These are phyloP conservation scores for Clavariopsis aquatica DNA, from an alignment of 495 filamentous ascomycete genomes.

Conservation along the genomic window DNA sequence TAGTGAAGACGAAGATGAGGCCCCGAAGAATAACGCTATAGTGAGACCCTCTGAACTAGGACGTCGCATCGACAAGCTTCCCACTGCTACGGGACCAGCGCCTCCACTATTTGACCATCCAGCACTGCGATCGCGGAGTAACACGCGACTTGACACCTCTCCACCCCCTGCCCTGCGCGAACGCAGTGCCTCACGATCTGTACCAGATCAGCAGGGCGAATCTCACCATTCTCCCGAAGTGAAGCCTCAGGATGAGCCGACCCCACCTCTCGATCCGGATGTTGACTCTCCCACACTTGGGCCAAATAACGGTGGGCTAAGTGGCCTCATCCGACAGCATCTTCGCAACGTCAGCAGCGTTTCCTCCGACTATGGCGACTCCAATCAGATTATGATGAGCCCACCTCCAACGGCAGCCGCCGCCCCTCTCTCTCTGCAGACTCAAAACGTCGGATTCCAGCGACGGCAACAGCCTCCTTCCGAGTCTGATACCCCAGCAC, in stretches of 20 bases:
- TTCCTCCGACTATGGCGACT: slow-evolving; percentile 71
- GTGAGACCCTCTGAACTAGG: slow-evolving; percentile 12
- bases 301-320: slow-evolving; percentile 65
- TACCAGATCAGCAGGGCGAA: not conserved
- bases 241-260: slow-evolving; percentile 25
- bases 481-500: slow-evolving; percentile 43
- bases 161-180: slow-evolving; percentile 17
- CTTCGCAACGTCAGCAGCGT: slow-evolving; percentile 77
- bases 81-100: slow-evolving; percentile 21
- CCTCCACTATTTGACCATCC: slow-evolving; percentile 34
- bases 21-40: not conserved
- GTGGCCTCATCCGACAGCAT: slow-evolving; percentile 82
- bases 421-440: slow-evolving; percentile 28
- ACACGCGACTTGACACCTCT: slow-evolving; percentile 12
- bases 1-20: slow-evolving; percentile 37
- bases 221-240: slow-evolving; percentile 4
- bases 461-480: slow-evolving; percentile 31
- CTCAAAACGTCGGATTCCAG: slow-evolving; percentile 27
- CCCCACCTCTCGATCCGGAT: slow-evolving; percentile 21
- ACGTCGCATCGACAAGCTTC: slow-evolving; percentile 26
- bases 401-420: slow-evolving; percentile 16
- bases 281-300: slow-evolving; percentile 81
- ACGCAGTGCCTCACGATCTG: slow-evolving; percentile 10
- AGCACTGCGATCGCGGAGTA: slow-evolving; percentile 32
- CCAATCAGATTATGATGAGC: slow-evolving; percentile 24